Conservation (phyloP, 2,329 filamentous ascomycete genomes). For the Fusarium sp. region DNA sequence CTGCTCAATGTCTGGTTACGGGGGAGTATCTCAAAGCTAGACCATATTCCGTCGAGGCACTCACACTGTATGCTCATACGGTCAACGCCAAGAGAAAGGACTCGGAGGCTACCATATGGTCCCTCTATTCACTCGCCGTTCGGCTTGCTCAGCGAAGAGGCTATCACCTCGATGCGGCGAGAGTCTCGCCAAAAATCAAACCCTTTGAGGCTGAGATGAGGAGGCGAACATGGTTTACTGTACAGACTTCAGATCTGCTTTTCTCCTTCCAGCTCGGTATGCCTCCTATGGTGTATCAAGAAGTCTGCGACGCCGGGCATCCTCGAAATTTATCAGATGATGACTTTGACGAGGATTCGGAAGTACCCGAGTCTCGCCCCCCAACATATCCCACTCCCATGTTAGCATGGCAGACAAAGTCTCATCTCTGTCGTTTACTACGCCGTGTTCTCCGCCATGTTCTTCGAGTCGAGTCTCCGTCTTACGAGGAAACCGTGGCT, state of each 20-base stretch:
- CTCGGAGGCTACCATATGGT: conserved; percentile 57
- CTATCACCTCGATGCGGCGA: conserved; percentile 59
- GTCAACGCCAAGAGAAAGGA: conserved; percentile 54
- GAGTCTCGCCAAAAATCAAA: conserved; percentile 52
- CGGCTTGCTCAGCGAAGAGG: conserved; percentile 62
- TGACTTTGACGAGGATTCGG: conserved; percentile 59
- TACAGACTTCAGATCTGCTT: conserved; percentile 58
- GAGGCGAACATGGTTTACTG: conserved; percentile 58
- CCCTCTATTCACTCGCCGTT: conserved; percentile 56
- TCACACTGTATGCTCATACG: conserved; percentile 56
- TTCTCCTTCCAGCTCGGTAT: conserved; percentile 63
- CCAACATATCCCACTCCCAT: conserved; percentile 54
- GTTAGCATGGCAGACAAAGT: conserved; percentile 55
- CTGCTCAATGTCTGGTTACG: conserved; percentile 58
- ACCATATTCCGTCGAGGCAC: conserved; percentile 58
- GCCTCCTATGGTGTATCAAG: conserved; percentile 59
- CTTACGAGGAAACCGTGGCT: conserved; percentile 47
- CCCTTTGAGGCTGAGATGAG: conserved; percentile 63
- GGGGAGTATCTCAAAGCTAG: conserved; percentile 58
- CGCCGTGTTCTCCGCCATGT: conserved; percentile 54
- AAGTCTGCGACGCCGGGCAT: conserved; percentile 56
- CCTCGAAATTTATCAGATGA: conserved; percentile 59
- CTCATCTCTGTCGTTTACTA: conserved; percentile 54
- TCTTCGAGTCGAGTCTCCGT: conserved; percentile 48
- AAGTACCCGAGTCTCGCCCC: conserved; percentile 54